Percentiles rank a stretch among this genome's conserved stretches.
Evolutionary conservation across 2,329 filamentous ascomycete species (phyloP).

Genomic region (Hypomyces perniciosus): DNA sequence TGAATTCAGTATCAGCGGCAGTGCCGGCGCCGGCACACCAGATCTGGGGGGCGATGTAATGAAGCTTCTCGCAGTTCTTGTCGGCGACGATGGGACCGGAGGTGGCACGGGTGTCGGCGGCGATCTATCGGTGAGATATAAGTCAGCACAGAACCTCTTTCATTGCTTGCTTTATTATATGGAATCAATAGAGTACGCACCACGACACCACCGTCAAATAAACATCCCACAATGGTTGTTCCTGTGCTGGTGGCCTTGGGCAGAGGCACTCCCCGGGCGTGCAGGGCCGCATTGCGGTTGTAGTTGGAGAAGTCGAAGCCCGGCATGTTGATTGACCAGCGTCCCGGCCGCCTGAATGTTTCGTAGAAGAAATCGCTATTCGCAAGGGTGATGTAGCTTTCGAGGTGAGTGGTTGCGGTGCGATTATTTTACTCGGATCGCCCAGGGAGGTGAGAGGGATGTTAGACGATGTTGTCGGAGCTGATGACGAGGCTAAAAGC

Average conservation of each 20-base stretch:
- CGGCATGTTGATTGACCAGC: constrained; percentile 56
- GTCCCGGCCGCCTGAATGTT: constrained; percentile 4
- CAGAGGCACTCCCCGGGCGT: constrained; percentile 86
- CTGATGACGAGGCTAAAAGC: constrained; percentile 52
- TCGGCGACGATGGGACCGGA: constrained; percentile 97
- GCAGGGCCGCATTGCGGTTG: constrained; percentile 95
- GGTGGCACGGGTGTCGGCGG: constrained; percentile 95
- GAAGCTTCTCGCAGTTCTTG: constrained; percentile 99
- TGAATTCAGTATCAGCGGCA: constrained; percentile 98
- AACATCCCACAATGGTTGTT: constrained; percentile 96
- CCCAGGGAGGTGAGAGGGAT: not conserved
- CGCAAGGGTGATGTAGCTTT: not conserved
- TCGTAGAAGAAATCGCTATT: not conserved
- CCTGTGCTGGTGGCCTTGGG: constrained; percentile 98
- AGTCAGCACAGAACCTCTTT: not conserved
- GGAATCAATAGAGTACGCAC: constrained; percentile 42
- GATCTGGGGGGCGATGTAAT: constrained; percentile 97
- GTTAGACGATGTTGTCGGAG: constrained; percentile 19
- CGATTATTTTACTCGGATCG: constrained; percentile 3
- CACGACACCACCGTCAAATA: constrained; percentile 94
- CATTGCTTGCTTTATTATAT: not conserved
- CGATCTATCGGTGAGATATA: constrained; percentile 59
- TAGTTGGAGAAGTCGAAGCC: constrained; percentile 99
- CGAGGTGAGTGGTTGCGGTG: not conserved
- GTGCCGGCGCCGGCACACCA: constrained; percentile 99